phyloP scores from a whole-genome alignment of 108 stramenopile species.

The Aureococcus anophagefferens region DNA sequence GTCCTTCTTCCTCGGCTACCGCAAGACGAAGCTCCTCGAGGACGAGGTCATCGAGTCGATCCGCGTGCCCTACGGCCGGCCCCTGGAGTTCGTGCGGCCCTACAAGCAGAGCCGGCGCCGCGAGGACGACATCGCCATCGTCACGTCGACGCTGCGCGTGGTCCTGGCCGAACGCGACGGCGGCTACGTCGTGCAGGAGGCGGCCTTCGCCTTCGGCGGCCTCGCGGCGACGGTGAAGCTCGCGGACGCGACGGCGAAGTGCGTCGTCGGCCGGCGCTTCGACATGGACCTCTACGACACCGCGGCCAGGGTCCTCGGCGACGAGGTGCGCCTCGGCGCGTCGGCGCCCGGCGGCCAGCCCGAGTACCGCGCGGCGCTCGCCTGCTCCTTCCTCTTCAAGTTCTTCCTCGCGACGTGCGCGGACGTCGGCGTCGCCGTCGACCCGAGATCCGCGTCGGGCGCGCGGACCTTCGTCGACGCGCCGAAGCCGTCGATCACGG shows the following conservation, averaged over 20 bases:
- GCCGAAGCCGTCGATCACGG: slow-evolving; percentile 61
- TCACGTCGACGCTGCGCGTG: slow-evolving; percentile 77
- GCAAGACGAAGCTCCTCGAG: slow-evolving; percentile 62
- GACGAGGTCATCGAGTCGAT: slow-evolving; percentile 69
- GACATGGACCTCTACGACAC: no score
- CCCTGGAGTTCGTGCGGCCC: slow-evolving; percentile 73
- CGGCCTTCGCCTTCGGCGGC: slow-evolving; percentile 74
- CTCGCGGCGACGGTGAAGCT: slow-evolving; percentile 79
- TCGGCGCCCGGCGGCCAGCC: slow-evolving; percentile 82
- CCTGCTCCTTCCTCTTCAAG: slow-evolving; percentile 75
- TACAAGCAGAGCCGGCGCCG: slow-evolving; percentile 86
- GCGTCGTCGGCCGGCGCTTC: slow-evolving; percentile 37
- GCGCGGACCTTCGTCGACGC: slow-evolving; percentile 55
- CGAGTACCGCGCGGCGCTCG: slow-evolving; percentile 72
- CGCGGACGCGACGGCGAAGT: slow-evolving; percentile 58
- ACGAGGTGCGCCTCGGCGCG: slow-evolving; percentile 66
- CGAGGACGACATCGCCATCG: slow-evolving; percentile 92
- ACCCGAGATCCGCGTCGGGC: slow-evolving; percentile 44
- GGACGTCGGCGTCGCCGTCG: slow-evolving; percentile 31
- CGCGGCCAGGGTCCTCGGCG: slow-evolving; percentile 43
- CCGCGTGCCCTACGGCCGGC: slow-evolving; percentile 52
- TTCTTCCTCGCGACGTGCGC: slow-evolving; percentile 52
- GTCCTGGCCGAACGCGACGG: slow-evolving; percentile 32
- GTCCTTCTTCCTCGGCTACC: slow-evolving; percentile 77
- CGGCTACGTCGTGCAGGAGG: slow-evolving; percentile 50